These are phyloP conservation scores for Gossypium ekmanianum DNA, from an alignment of 345 rosid genomes.

Conservation along the genomic window DNA sequence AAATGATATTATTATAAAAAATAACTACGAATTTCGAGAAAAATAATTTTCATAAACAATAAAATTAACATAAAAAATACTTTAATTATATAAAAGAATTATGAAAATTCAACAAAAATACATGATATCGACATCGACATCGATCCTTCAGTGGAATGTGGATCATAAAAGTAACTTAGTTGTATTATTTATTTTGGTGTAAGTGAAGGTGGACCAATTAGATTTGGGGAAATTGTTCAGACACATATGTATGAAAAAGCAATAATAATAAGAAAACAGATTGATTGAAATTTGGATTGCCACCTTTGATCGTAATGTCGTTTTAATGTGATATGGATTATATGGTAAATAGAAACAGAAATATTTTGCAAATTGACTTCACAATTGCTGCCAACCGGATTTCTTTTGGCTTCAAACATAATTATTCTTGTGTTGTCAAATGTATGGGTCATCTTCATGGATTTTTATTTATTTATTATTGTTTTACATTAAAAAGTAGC, in stretches of 20 bases:
- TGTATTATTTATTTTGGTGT: neutral
- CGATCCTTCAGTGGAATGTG: neutral
- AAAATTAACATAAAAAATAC: too few relatives aligned
- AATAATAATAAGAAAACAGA: neutral
- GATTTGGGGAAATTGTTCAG: neutral
- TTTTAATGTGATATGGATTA: neutral
- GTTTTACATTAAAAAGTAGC: neutral
- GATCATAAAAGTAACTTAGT: neutral
- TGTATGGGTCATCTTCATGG: neutral
- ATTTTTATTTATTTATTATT: neutral
- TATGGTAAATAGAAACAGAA: neutral
- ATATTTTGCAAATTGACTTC: neutral
- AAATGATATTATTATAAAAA: too few relatives aligned
- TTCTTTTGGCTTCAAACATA: neutral
- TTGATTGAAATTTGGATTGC: neutral
- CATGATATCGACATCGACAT: too few relatives aligned
- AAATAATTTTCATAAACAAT: too few relatives aligned
- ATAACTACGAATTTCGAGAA: too few relatives aligned
- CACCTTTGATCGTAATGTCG: conserved; percentile 1
- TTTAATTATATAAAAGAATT: too few relatives aligned
- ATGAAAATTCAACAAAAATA: too few relatives aligned
- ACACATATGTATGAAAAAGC: neutral
- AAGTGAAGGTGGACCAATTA: neutral
- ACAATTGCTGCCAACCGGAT: neutral
- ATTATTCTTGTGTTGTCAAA: neutral